These are phyloP conservation scores for Globisporangium recalcitrans DNA, from an alignment of 352 stramenopile genomes.

Conservation along the genomic window DNA sequence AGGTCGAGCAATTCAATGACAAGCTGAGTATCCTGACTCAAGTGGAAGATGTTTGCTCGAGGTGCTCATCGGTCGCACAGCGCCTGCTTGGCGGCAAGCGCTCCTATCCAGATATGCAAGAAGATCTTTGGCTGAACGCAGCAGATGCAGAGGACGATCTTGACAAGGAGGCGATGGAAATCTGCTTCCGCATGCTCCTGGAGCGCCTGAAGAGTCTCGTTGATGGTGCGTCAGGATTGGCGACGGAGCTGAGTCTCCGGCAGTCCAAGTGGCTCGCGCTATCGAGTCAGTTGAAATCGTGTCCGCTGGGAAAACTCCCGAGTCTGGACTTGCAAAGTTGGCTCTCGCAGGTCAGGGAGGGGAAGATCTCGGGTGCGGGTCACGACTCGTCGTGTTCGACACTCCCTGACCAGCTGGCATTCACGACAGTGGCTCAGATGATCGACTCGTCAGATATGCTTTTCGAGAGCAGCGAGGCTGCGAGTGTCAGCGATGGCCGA, in stretches of 20 bases:
- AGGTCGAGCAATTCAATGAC: constrained; percentile 45
- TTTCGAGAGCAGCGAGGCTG: constrained; percentile 13
- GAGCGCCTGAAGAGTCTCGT: constrained; percentile 19
- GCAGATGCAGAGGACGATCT: not conserved
- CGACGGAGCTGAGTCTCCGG: constrained; percentile 29
- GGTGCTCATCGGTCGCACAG: constrained; percentile 32
- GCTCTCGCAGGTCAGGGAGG: constrained; percentile 67
- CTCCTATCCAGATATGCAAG: not conserved
- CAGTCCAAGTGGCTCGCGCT: constrained; percentile 66
- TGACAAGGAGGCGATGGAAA: constrained; percentile 1
- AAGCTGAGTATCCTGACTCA: constrained; percentile 55
- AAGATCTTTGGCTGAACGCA: not conserved
- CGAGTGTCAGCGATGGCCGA: not conserved
- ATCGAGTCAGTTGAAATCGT: constrained; percentile 63
- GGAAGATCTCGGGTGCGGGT: constrained; percentile 71
- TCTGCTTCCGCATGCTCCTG: constrained; percentile 17
- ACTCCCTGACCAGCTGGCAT: constrained; percentile 12
- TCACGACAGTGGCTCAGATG: constrained; percentile 11
- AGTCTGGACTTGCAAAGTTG: constrained; percentile 69
- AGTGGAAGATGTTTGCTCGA: constrained; percentile 41
- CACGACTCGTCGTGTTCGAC: constrained; percentile 34
- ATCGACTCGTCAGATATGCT: constrained; percentile 23
- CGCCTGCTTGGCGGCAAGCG: constrained; percentile 20
- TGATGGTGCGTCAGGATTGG: constrained; percentile 20
- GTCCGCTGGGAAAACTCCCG: constrained; percentile 38